Evolutionary conservation across 202 grass and related monocot genomes (phyloP).

Genomic region (Sporobolus alterniflorus): DNA sequence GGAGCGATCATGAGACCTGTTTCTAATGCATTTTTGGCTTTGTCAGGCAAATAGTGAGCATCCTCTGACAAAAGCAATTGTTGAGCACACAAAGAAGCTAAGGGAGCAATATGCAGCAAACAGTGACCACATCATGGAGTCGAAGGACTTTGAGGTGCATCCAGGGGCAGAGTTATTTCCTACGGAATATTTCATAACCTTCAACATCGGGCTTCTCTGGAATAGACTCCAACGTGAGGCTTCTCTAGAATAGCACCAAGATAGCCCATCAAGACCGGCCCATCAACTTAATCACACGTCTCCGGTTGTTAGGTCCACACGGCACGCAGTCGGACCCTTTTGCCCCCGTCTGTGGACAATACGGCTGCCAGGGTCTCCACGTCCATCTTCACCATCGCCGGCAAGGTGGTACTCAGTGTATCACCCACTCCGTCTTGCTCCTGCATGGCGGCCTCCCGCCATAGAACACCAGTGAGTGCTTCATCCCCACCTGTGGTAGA

Average conservation of each 20-base stretch:
- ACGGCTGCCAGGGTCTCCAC: conserved; percentile 54
- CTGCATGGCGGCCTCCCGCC: too few relatives aligned
- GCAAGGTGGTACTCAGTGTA: too few relatives aligned
- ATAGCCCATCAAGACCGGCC: too few relatives aligned
- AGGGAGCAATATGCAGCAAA: conserved; percentile 74
- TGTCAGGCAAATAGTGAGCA: conserved; percentile 89
- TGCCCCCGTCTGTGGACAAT: conserved; percentile 33
- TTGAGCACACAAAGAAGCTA: conserved; percentile 84
- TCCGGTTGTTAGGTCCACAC: too few relatives aligned
- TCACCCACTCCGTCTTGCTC: too few relatives aligned
- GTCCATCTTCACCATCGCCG: conserved; percentile 34
- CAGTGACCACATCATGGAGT: conserved; percentile 62
- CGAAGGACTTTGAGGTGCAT: conserved; percentile 91
- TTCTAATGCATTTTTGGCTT: conserved; percentile 30
- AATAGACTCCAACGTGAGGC: too few relatives aligned
- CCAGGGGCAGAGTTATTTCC: too few relatives aligned
- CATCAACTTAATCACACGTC: too few relatives aligned
- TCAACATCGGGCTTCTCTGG: too few relatives aligned
- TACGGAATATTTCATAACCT: too few relatives aligned
- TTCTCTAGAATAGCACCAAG: too few relatives aligned
- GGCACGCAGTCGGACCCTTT: too few relatives aligned
- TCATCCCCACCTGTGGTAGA: conserved; percentile 39
- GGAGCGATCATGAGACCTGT: background rate
- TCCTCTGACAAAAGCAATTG: conserved; percentile 89
- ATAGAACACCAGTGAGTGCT: conserved; percentile 33